phyloP scores from a whole-genome alignment of 495 filamentous ascomycete genomes.

The Diplogelasinospora grovesii region DNA sequence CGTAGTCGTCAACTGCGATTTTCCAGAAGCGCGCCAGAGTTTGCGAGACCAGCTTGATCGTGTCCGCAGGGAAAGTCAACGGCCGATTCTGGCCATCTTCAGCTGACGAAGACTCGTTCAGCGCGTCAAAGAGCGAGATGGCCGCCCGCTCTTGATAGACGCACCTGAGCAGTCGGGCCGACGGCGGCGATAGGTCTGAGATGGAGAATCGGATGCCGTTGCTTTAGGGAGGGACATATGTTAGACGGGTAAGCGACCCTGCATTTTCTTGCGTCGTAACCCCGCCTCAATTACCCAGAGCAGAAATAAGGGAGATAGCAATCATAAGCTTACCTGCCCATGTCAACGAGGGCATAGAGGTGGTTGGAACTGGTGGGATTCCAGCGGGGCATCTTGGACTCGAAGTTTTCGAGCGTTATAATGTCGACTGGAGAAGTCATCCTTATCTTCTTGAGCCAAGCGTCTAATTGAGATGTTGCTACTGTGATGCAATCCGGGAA shows the following conservation, averaged over 20 bases:
- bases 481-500: background rate
- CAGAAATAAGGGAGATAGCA: no score
- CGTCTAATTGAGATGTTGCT: background rate
- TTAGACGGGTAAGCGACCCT: slow-evolving; percentile 2
- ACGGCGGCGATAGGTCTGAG: slow-evolving; percentile 65
- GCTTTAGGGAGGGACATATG: slow-evolving; percentile 37
- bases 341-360: slow-evolving; percentile 59
- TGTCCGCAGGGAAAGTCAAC: slow-evolving; percentile 54
- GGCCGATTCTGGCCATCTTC: slow-evolving; percentile 20
- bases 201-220: slow-evolving; percentile 96
- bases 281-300: no score
- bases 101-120: slow-evolving; percentile 37
- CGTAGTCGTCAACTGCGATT: slow-evolving; percentile 58
- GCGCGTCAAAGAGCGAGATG: slow-evolving; percentile 88
- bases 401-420: slow-evolving; percentile 46
- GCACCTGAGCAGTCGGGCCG: slow-evolving; percentile 64
- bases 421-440: slow-evolving; percentile 28
- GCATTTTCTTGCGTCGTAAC: no score
- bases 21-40: slow-evolving; percentile 63
- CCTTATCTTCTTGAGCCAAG: background rate
- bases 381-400: slow-evolving; percentile 42
- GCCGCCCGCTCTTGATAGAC: slow-evolving; percentile 69
- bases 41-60: slow-evolving; percentile 57
- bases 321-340: slow-evolving; percentile 55
- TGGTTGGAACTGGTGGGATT: slow-evolving; percentile 34